A percentile compares a stretch with the other conserved stretches of the same genome.
phyloP scores from a whole-genome alignment of 768 basidiomycete species.

The Symmetrospora coprosmae region DNA sequence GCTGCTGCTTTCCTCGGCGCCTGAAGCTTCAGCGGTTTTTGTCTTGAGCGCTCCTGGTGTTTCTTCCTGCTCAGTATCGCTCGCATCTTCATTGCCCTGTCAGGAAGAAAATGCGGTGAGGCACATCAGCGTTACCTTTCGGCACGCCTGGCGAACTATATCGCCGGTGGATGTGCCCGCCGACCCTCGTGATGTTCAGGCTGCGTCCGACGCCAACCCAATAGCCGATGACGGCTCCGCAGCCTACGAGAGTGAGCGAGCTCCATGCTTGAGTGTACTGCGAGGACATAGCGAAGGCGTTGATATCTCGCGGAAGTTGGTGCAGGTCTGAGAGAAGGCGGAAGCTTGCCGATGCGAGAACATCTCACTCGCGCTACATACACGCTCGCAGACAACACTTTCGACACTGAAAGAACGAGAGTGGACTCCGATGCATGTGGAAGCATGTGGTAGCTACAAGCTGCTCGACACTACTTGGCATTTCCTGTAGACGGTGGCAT shows the following conservation, averaged over 20 bases:
- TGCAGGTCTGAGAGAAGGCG: too few relatives aligned
- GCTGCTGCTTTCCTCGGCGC: not conserved
- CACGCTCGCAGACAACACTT: too few relatives aligned
- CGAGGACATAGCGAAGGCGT: not conserved
- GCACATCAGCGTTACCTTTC: too few relatives aligned
- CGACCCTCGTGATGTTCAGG: constrained; percentile 13
- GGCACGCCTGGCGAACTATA: too few relatives aligned
- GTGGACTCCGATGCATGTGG: too few relatives aligned
- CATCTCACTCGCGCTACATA: too few relatives aligned
- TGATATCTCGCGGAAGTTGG: too few relatives aligned
- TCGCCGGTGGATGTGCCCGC: not conserved
- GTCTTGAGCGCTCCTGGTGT: not conserved
- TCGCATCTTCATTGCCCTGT: not conserved
- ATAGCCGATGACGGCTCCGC: constrained; percentile 10
- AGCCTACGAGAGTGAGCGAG: not conserved
- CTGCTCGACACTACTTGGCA: too few relatives aligned
- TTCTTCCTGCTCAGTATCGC: not conserved
- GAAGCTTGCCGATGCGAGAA: too few relatives aligned
- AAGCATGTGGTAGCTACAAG: too few relatives aligned
- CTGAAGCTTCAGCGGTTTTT: not conserved
- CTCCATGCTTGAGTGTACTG: constrained; percentile 1
- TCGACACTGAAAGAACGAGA: too few relatives aligned
- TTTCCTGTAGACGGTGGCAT: too few relatives aligned
- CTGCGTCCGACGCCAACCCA: constrained; percentile 17
- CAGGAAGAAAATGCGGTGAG: not conserved